Conservation (phyloP, 116 monocot genomes). For the Posidonia oceanica region DNA sequence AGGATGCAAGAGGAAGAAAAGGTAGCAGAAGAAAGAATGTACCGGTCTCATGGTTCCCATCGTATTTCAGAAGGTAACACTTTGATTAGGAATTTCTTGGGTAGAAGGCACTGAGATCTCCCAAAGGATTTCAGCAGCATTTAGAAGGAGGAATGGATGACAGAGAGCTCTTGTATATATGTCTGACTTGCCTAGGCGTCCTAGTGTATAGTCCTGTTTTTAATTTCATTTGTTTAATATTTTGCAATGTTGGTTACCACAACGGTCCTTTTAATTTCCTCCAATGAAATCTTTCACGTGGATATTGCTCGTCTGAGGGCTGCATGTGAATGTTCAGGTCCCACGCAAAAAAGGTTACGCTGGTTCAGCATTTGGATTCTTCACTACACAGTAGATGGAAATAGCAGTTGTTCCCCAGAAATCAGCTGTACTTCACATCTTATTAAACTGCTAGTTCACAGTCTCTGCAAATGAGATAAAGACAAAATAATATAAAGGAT, state of each 20-base stretch:
- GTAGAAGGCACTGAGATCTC: neutral
- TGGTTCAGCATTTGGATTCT: too few relatives aligned
- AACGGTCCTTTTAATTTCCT: slow-evolving; percentile 9
- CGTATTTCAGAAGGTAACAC: neutral
- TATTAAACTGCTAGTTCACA: too few relatives aligned
- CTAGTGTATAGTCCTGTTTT: neutral
- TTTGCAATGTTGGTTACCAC: neutral
- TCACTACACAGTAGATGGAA: too few relatives aligned
- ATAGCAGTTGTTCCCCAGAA: too few relatives aligned
- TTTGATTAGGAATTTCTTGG: neutral
- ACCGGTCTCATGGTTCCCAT: neutral
- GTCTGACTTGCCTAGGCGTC: too few relatives aligned
- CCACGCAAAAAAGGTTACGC: too few relatives aligned
- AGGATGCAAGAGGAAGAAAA: neutral
- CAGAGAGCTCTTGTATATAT: neutral
- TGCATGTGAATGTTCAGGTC: too few relatives aligned
- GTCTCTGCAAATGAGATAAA: too few relatives aligned
- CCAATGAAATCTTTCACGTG: neutral
- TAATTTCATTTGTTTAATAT: neutral
- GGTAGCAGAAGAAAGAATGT: neutral
- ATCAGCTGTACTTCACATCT: too few relatives aligned
- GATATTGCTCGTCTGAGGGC: too few relatives aligned
- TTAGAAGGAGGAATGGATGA: too few relatives aligned
- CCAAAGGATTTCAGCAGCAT: neutral
- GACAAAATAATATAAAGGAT: too few relatives aligned